Conservation (phyloP, 768 basidiomycete genomes). For the Leccinum subgranulosum region DNA sequence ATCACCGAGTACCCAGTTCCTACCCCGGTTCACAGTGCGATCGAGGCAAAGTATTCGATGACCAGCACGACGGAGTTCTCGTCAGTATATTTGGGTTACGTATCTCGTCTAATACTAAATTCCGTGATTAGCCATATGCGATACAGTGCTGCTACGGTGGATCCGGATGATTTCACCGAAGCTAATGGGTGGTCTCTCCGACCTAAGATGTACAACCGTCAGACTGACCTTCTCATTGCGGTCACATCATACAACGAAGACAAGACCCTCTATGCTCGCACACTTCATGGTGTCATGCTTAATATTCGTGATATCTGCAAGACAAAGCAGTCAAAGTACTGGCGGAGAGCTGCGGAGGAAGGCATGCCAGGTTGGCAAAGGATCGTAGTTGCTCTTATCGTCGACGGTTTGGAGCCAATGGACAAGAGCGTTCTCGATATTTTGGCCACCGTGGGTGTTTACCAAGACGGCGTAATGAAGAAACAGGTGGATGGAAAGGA, state of each 20-base stretch:
- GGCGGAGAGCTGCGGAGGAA: conserved; percentile 79
- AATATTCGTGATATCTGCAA: conserved; percentile 98
- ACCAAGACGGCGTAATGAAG: conserved; percentile 95
- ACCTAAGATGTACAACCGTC: conserved; percentile 78
- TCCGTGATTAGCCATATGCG: conserved; percentile 66
- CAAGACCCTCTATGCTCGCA: conserved; percentile 87
- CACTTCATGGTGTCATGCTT: conserved; percentile 93
- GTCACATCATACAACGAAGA: conserved; percentile 94
- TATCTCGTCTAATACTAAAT: neutral
- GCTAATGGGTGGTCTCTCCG: conserved; percentile 84
- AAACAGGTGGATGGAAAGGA: conserved; percentile 87
- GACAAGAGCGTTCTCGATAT: conserved; percentile 92
- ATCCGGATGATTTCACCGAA: conserved; percentile 84
- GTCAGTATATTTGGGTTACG: conserved; percentile 43
- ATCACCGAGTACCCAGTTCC: conserved; percentile 89
- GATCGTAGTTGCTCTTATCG: conserved; percentile 85
- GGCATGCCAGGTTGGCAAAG: conserved; percentile 87
- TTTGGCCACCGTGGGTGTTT: conserved; percentile 86
- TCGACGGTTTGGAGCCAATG: conserved; percentile 93
- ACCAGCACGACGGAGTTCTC: conserved; percentile 87
- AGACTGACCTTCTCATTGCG: conserved; percentile 91
- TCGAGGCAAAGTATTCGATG: conserved; percentile 73
- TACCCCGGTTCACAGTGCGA: conserved; percentile 75
- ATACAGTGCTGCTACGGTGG: conserved; percentile 88
- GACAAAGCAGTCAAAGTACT: conserved; percentile 91